Evolutionary conservation across 192 early-diverging fungal species (phyloP).

Genomic region (Coemansia sp.): DNA sequence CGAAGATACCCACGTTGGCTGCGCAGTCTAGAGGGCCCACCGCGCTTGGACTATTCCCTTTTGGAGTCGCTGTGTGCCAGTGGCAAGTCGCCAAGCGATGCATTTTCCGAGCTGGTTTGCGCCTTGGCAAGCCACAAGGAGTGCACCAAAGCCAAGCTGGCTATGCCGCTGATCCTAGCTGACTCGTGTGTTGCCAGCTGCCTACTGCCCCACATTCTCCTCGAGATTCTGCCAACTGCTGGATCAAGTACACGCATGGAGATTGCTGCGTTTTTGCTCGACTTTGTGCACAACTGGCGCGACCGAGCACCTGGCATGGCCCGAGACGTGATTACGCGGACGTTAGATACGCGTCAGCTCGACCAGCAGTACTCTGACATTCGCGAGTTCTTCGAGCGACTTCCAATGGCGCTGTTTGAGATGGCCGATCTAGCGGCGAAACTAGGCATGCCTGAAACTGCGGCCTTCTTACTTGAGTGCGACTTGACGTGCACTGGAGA

Average conservation of each 20-base stretch:
- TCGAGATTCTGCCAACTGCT: constrained; percentile 20
- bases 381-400: constrained; percentile 31
- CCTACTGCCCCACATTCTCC: constrained; percentile 33
- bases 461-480: constrained; percentile 47
- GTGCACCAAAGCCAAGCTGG: constrained; percentile 12
- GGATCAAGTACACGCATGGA: constrained; percentile 10
- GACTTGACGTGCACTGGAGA: constrained; percentile 40
- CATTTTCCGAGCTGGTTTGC: constrained; percentile 30
- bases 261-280: constrained; percentile 37
- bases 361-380: constrained; percentile 35
- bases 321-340: constrained; percentile 20
- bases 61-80: constrained; percentile 22
- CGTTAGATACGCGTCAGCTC: constrained; percentile 30
- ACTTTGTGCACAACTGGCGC: constrained; percentile 50
- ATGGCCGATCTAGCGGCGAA: constrained; percentile 37
- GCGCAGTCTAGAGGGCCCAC: background rate
- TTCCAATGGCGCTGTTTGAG: constrained; percentile 49
- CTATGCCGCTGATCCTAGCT: constrained; percentile 26
- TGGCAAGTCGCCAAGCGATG: constrained; percentile 8
- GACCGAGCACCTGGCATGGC: constrained; percentile 31
- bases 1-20: constrained; percentile 11
- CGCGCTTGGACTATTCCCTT: constrained; percentile 20
- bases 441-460: constrained; percentile 34
- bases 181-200: constrained; percentile 30
- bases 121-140: constrained; percentile 24